A percentile compares a stretch with the other conserved stretches of the same genome.
Conservation (phyloP, 208 protist species). For the Trypanosoma grayi region DNA sequence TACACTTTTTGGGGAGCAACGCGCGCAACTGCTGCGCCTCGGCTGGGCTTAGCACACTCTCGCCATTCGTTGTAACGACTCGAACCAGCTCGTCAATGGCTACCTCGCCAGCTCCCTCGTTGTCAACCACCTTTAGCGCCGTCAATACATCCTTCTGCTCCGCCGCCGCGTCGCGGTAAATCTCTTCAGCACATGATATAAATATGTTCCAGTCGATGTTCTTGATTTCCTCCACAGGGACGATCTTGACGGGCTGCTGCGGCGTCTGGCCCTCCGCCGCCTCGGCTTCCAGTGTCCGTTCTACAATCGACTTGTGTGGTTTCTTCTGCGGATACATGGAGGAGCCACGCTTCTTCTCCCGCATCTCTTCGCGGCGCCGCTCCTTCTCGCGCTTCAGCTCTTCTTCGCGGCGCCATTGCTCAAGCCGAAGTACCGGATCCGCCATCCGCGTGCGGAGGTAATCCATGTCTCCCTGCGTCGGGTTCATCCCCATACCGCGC, state of each 20-base stretch:
- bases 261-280: constrained; percentile 33
- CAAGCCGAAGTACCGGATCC: constrained; percentile 68
- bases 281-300: constrained; percentile 26
- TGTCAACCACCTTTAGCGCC: constrained; percentile 62
- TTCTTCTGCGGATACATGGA: constrained; percentile 17
- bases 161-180: constrained; percentile 67
- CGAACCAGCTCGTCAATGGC: constrained; percentile 49
- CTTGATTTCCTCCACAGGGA: constrained; percentile 86
- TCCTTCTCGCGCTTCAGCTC: constrained; percentile 79
- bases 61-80: constrained; percentile 76
- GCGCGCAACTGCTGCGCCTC: constrained; percentile 69
- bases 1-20: constrained; percentile 41
- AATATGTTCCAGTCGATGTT: constrained; percentile 94
- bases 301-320: constrained; percentile 36
- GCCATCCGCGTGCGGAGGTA: constrained; percentile 69
- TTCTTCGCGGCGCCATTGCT: constrained; percentile 85
- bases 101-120: constrained; percentile 31
- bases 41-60: constrained; percentile 74
- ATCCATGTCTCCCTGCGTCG: constrained; percentile 82
- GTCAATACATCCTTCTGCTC: constrained; percentile 65
- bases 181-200: constrained; percentile 78
- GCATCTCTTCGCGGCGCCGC: constrained; percentile 67
- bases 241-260: constrained; percentile 44
- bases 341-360: constrained; percentile 38
- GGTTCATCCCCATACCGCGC: constrained; percentile 91